Percentiles rank a stretch among this genome's conserved stretches.
Evolutionary conservation across 2,329 filamentous ascomycete species (phyloP).

Genomic region (Calonectria honghensis): DNA sequence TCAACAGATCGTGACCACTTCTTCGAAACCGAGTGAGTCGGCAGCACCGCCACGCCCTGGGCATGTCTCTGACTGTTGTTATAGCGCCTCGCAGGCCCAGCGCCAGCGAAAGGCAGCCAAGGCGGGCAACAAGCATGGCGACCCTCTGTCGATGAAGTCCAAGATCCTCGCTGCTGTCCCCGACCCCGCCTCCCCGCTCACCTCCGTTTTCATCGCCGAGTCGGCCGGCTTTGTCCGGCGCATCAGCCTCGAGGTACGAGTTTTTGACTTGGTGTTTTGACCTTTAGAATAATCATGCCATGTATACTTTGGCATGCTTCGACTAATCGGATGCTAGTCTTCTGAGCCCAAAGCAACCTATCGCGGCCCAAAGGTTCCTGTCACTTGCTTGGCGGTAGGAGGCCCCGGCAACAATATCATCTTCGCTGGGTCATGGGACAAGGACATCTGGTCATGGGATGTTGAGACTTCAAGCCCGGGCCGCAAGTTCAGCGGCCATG

Average conservation of each 20-base stretch:
- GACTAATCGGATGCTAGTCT: slow-evolving; percentile 53
- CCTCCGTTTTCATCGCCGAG: slow-evolving; percentile 86
- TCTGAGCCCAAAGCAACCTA: slow-evolving; percentile 68
- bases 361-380: slow-evolving; percentile 84
- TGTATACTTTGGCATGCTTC: background rate
- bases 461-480: slow-evolving; percentile 72
- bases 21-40: slow-evolving; percentile 90
- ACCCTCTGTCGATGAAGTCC: slow-evolving; percentile 86
- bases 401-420: slow-evolving; percentile 74
- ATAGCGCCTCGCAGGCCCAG: slow-evolving; percentile 70
- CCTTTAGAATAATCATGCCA: background rate
- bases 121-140: slow-evolving; percentile 85
- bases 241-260: slow-evolving; percentile 82
- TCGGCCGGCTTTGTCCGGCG: slow-evolving; percentile 87
- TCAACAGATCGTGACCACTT: slow-evolving; percentile 87
- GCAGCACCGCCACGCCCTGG: slow-evolving; percentile 28
- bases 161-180: slow-evolving; percentile 86
- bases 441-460: slow-evolving; percentile 91
- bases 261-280: background rate
- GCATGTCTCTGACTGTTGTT: slow-evolving; percentile 25
- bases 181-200: slow-evolving; percentile 77
- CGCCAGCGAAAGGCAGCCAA: slow-evolving; percentile 80
- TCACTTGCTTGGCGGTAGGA: slow-evolving; percentile 84
- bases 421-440: slow-evolving; percentile 97
- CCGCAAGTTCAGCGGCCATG: slow-evolving; percentile 83